These are phyloP conservation scores for Candida glaebosa DNA, from an alignment of 805 yeast genomes.

Conservation along the genomic window DNA sequence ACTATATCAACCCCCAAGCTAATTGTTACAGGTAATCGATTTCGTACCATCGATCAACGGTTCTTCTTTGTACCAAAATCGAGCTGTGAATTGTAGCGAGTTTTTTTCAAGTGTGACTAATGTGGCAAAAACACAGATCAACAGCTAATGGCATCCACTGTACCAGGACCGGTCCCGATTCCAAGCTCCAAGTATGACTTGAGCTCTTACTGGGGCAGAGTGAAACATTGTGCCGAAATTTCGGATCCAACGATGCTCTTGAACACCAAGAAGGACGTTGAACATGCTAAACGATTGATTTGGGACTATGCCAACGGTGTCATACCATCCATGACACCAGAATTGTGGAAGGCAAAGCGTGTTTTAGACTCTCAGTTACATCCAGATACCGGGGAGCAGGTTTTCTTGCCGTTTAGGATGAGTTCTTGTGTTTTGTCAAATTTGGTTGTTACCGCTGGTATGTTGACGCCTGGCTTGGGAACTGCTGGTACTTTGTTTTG, in stretches of 20 bases:
- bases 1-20: constrained; percentile 62
- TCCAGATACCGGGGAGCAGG: constrained; percentile 96
- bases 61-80: neutral
- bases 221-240: constrained; percentile 87
- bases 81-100: no score
- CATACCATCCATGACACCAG: constrained; percentile 62
- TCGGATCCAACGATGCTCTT: constrained; percentile 89
- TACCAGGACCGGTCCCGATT: constrained; percentile 74
- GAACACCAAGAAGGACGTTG: constrained; percentile 62
- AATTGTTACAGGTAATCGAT: constrained; percentile 12
- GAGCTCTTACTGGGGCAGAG: constrained; percentile 87
- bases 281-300: constrained; percentile 59
- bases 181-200: constrained; percentile 83
- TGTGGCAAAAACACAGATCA: neutral
- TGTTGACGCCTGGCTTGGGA: constrained; percentile 93
- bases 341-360: constrained; percentile 85
- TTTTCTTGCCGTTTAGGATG: constrained; percentile 93
- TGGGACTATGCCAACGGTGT: constrained; percentile 74
- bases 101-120: neutral
- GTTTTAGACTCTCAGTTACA: constrained; percentile 89
- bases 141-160: constrained; percentile 74
- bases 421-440: constrained; percentile 92
- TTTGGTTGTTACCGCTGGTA: constrained; percentile 92
- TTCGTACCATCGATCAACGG: neutral
- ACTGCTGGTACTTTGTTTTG: constrained; percentile 90